phyloP scores from a whole-genome alignment of 139 green algal species.

The Coccomyxa sp. region DNA sequence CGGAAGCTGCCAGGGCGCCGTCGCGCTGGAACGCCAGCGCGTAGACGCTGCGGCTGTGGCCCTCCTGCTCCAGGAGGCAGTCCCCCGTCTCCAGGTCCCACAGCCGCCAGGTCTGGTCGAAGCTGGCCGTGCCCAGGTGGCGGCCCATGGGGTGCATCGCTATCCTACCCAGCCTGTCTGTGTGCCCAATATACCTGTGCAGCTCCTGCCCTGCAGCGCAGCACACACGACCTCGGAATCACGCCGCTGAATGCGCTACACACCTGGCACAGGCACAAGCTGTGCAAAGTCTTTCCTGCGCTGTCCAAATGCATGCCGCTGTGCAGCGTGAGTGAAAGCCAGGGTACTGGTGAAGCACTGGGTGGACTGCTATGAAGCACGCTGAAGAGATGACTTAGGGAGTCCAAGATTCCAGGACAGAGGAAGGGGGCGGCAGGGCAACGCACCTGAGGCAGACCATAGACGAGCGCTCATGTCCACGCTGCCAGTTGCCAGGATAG shows the following conservation, averaged over 20 bases:
- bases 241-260: no score
- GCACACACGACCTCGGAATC: no score
- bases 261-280: no score
- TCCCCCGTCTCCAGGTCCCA: slow-evolving; percentile 86
- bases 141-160: slow-evolving; percentile 87
- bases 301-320: no score
- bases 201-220: slow-evolving; percentile 48
- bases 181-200: slow-evolving; percentile 71
- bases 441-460: slow-evolving; percentile 48
- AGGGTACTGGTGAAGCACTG: no score
- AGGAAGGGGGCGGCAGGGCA: no score
- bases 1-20: slow-evolving; percentile 68
- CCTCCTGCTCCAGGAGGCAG: slow-evolving; percentile 94
- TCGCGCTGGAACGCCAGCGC: slow-evolving; percentile 87
- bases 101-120: slow-evolving; percentile 93
- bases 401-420: no score
- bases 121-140: slow-evolving; percentile 83
- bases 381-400: no score
- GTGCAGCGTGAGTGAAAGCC: no score
- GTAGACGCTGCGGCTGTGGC: slow-evolving; percentile 91
- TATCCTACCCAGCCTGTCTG: slow-evolving; percentile 72
- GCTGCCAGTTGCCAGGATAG: slow-evolving; percentile 51
- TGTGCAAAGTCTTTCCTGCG: no score
- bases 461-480: slow-evolving; percentile 61
- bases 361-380: no score